phyloP scores from a whole-genome alignment of 495 filamentous ascomycete species.

The Opeltia flavorubescens region DNA sequence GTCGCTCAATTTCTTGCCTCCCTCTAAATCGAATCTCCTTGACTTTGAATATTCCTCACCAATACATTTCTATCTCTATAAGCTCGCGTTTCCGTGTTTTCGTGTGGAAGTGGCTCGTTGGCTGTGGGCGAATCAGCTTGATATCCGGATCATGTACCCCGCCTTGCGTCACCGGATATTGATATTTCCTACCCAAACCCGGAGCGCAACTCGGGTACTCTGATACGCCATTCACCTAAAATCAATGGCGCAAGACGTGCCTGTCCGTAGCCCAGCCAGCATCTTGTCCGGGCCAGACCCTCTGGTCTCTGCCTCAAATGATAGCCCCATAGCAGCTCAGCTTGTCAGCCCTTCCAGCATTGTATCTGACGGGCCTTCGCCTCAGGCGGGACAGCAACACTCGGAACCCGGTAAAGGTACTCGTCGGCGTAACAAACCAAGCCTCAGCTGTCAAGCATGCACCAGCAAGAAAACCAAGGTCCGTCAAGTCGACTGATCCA shows the following conservation, averaged over 20 bases:
- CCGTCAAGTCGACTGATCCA: constrained; percentile 3
- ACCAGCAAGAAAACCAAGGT: constrained; percentile 61
- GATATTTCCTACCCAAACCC: too few species aligned
- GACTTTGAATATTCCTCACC: not conserved
- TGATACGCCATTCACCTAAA: too few species aligned
- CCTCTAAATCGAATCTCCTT: not conserved
- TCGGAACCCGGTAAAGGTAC: not conserved
- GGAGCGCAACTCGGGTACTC: too few species aligned
- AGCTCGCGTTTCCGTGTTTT: not conserved
- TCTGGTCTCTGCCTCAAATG: too few species aligned
- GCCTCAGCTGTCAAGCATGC: constrained; percentile 56
- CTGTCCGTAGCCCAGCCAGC: not conserved
- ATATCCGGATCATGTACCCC: too few species aligned
- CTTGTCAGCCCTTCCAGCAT: not conserved
- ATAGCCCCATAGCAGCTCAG: too few species aligned
- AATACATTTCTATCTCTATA: not conserved
- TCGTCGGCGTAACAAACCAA: constrained; percentile 50
- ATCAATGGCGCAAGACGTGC: too few species aligned
- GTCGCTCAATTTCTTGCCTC: not conserved
- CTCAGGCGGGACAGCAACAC: not conserved
- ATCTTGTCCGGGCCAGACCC: not conserved
- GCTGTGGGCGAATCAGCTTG: too few species aligned
- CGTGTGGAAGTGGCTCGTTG: too few species aligned
- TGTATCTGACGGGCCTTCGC: not conserved
- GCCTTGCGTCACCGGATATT: too few species aligned